Conservation (phyloP, 192 early-diverging fungal genomes). For the Rhizophagus sp. region DNA sequence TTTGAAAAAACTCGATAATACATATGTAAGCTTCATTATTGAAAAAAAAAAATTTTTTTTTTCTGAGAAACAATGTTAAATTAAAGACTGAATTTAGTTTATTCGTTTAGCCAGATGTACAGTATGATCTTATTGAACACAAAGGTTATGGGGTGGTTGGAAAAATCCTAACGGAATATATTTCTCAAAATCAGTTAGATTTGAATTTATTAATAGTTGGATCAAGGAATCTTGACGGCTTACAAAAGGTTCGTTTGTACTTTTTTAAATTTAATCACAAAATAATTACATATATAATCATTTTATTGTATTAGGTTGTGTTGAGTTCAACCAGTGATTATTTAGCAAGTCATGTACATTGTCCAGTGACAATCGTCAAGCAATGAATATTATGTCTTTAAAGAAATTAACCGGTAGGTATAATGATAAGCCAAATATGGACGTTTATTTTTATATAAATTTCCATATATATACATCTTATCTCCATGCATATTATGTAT, state of each 20-base stretch:
- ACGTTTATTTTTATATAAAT: not conserved
- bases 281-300: not conserved
- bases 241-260: conserved; percentile 25
- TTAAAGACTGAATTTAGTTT: not conserved
- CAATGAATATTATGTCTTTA: not conserved
- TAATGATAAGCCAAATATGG: not conserved
- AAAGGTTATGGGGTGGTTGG: conserved; percentile 19
- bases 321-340: conserved; percentile 26
- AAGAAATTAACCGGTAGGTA: not conserved
- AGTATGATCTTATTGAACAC: conserved; percentile 19
- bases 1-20: not conserved
- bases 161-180: conserved; percentile 18
- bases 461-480: no score
- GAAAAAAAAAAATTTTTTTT: not conserved
- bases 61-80: not conserved
- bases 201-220: conserved; percentile 25
- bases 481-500: no score
- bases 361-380: conserved; percentile 19
- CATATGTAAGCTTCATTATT: not conserved
- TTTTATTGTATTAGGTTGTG: conserved; percentile 5
- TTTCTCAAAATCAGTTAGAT: conserved; percentile 3
- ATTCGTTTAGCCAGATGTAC: conserved; percentile 3
- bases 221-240: conserved; percentile 27
- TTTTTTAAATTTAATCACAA: not conserved
- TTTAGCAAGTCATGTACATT: conserved; percentile 4